Base-by-base conservation (phyloP, 192 early-diverging fungal species). In the Backusella tarrabulga region DNA sequence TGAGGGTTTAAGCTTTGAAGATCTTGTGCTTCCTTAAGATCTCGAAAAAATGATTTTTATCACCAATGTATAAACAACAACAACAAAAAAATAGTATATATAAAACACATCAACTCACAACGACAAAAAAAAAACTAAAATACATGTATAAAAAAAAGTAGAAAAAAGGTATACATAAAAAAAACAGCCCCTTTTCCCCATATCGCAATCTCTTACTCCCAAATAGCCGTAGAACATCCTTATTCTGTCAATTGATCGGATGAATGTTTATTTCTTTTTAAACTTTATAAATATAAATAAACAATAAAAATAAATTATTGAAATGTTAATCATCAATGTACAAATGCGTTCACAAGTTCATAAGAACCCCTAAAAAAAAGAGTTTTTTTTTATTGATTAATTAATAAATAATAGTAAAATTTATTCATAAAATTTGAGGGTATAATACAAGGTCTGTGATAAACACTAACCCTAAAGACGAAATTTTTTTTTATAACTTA, bases 1-100 rank as follows among this genome's bases (percentile, higher is more conserved):
- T 19, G 42, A 72, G 15, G 71, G 44, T 32, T 32, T 72, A 26
- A 44, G 36, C 9, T 72, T 72, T 72, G 71, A 72, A 26, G 71
- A 72, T 11, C 23, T 72, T 29, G 71, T 72, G 3, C 42, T 72
- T 23, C 71, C 71, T 34, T 72, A 72, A 44, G 4, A 14, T 44
- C 42, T 17, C 11, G 23, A 54, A 6, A 8, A 21, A 21, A 54
- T 54, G 52, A 21, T 54, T 23, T 23, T 8, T 8, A 2, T 54
- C 19, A 54, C 12, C 23, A 60, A 60, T 23, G 23, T 23, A 60
- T 23, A 60, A 60, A 60, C n/a, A 60, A 23, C n/a, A 60, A 26
- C 32, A 32, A 32, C 0, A 32, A 32, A 29, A 60, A 40, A 40
- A 40, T 40, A 40, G 38, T 50, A 50, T n/a, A 50, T n/a, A 50